Evolutionary conservation across 2,329 filamentous ascomycete genomes (phyloP), one percentile per base, ranked within the genome.

Genomic region (Diplodia mutila): DNA sequence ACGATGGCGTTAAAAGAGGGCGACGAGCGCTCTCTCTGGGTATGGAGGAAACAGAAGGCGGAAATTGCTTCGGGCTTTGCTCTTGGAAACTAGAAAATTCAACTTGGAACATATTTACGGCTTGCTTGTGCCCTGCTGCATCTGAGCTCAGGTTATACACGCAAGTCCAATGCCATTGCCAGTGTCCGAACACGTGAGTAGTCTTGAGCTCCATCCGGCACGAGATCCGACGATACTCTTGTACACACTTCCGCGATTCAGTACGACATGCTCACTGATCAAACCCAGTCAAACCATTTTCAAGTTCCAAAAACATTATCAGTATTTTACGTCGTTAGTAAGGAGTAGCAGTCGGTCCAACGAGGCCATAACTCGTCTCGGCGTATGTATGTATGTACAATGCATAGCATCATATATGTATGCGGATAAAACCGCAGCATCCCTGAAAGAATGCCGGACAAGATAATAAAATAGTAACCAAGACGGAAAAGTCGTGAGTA

Each of bases 341-440:
- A 61, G 25, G 57, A 61, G 42, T n/a, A n/a, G n/a, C n/a, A n/a
- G 8, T 8, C 2, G 18, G 23, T 61, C 55, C 12, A 49, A 61
- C 57, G 57, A 61, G 42, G 16, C n/a, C 42, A 49, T 61, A 48
- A 34, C 57, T 49, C 57, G 57, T 51, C 34, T 48, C 39, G 29
- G n/a, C 25, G 34, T n/a, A n/a, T n/a, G n/a, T n/a, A n/a, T n/a
- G n/a, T n/a, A n/a, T n/a, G n/a, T 57, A 18, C 18, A 49, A 21
- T 23, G 21, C 23, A 6, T 6, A 7, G n/a, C n/a, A n/a, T n/a
- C 16, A 18, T n/a, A 9, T 25, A 4, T 32, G 29, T 32, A 32
- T 5, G 29, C 29, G 29, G 29, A 7, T 1, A 23, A 21, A 32
- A 48, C 1, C 49, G 12, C 57, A 57, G n/a, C 34, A 34, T 46